Evolutionary conservation across 257 asterid genomes (phyloP).

Genomic region (Ballota nigra): DNA sequence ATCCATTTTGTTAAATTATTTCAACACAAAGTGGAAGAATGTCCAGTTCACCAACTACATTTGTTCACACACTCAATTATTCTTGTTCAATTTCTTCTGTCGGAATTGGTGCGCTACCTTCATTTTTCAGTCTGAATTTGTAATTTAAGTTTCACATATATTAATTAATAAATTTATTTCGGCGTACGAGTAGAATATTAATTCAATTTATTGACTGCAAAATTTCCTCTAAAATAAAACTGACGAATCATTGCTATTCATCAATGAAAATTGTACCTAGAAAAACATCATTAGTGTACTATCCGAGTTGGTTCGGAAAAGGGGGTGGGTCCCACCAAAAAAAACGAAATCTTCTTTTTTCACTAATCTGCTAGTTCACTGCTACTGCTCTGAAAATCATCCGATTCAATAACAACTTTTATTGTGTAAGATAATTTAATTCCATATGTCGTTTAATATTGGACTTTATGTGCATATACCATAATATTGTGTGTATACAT

Average conservation of each 20-base stretch:
- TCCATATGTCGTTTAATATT: neutral
- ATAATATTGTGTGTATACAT: too few relatives aligned
- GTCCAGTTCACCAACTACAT: slow-evolving; percentile 13
- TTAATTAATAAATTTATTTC: neutral
- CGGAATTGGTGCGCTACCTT: too few relatives aligned
- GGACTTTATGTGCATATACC: neutral
- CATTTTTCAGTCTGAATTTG: neutral
- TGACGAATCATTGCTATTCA: neutral
- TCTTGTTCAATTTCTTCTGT: neutral
- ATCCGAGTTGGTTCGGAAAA: neutral
- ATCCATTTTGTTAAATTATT: slow-evolving; percentile 22
- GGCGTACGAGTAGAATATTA: neutral
- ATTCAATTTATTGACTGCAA: neutral
- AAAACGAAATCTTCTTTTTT: neutral
- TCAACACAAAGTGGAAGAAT: slow-evolving; percentile 16
- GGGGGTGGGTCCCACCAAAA: neutral
- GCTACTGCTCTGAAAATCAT: slow-evolving; percentile 1
- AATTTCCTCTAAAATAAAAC: too few relatives aligned
- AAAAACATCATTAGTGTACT: slow-evolving; percentile 6
- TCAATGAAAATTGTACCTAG: neutral
- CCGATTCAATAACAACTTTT: neutral
- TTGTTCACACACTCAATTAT: slow-evolving; percentile 17
- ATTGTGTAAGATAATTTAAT: neutral
- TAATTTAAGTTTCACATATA: neutral
- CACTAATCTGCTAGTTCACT: slow-evolving; percentile 21